These are phyloP conservation scores for Aspergillus leporis DNA, from an alignment of 495 filamentous ascomycete genomes.

Conservation along the genomic window DNA sequence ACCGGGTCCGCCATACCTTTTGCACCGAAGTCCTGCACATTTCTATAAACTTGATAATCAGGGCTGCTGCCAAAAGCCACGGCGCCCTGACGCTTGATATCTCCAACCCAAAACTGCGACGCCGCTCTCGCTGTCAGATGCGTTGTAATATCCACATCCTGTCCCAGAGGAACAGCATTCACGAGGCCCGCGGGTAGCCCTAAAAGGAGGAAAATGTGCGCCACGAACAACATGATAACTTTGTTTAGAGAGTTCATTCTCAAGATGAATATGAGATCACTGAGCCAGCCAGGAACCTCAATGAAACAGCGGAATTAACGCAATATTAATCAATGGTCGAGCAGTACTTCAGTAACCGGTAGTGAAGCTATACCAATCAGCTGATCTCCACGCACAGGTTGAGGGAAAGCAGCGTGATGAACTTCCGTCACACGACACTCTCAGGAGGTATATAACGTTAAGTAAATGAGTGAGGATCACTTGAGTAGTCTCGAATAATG, in stretches of 20 bases:
- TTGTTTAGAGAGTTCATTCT: slow-evolving; percentile 31
- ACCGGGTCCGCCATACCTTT: slow-evolving; percentile 45
- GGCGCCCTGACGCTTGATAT: slow-evolving; percentile 68
- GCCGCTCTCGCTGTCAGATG: slow-evolving; percentile 17
- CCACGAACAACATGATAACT: slow-evolving; percentile 32
- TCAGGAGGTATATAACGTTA: slow-evolving; percentile 7
- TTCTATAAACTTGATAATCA: slow-evolving; percentile 76
- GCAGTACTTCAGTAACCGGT: slow-evolving; percentile 36
- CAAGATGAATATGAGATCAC: slow-evolving; percentile 25
- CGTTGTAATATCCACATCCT: slow-evolving; percentile 19
- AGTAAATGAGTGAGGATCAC: background rate
- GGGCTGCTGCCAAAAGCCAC: slow-evolving; percentile 60
- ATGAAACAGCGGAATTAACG: slow-evolving; percentile 3
- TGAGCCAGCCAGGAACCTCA: slow-evolving; percentile 40
- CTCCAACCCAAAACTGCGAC: slow-evolving; percentile 70
- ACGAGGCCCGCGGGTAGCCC: slow-evolving; percentile 40
- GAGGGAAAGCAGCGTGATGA: background rate
- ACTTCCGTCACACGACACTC: slow-evolving; percentile 17
- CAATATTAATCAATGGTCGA: slow-evolving; percentile 17
- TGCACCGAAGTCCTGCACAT: slow-evolving; percentile 83
- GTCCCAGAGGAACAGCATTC: slow-evolving; percentile 40
- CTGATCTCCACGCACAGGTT: slow-evolving; percentile 11
- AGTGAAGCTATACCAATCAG: slow-evolving; percentile 25
- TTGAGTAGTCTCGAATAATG: background rate
- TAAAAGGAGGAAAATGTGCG: slow-evolving; percentile 41